Base-by-base conservation (phyloP, 495 filamentous ascomycete species). In the Podospora didyma region DNA sequence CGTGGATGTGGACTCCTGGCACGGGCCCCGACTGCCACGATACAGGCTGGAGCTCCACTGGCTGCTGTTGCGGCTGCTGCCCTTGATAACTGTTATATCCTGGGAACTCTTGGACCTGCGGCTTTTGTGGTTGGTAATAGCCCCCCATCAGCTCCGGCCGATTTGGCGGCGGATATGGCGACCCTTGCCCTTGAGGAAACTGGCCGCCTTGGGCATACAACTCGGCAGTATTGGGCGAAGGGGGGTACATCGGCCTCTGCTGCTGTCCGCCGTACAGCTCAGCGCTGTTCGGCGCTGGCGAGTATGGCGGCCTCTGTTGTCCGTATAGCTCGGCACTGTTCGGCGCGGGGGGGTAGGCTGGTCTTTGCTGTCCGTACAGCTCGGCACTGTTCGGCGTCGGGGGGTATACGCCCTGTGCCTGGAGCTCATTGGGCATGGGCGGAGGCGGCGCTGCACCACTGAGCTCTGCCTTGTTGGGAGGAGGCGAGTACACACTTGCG, bases 1-100 rank as follows among this genome's bases (percentile, higher is more conserved):
- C 75, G 26, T 31, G 26, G 26, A 31, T 9, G 56, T 77, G 66
- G 0, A 59, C 62, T 22, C 46, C 55, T 37, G 63, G 58, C 48
- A 72, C 61, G 10, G 72, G 75, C 10, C 73, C 69, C 7, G 72
- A 64, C 45, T 75, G 75, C 75, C 72, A 77, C 7, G 60, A 59
- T 58, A 63, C 58, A 17, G 61, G 67, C 41, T 62, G 63, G 23
- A 26, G 20, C 19, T 44, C 9, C 16, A 31, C 42, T 41, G 51
- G 11, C 41, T 62, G 64, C 39, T 63, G 65, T 14, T 53, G 42
- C 39, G 54, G 53, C 20, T 58, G 47, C 42, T 34, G 53, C 48
- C 50, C 48, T 14, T 49, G 50, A 4, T 14, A 14, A 17, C 20
- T 49, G 48, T 31, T 49, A 34, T 46, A 26, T 45, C 39, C 39